Percentiles rank a stretch among this genome's conserved stretches.
These are phyloP conservation scores for Eucalyptus polybractea DNA, from an alignment of 345 rosid genomes.

Conservation along the genomic window DNA sequence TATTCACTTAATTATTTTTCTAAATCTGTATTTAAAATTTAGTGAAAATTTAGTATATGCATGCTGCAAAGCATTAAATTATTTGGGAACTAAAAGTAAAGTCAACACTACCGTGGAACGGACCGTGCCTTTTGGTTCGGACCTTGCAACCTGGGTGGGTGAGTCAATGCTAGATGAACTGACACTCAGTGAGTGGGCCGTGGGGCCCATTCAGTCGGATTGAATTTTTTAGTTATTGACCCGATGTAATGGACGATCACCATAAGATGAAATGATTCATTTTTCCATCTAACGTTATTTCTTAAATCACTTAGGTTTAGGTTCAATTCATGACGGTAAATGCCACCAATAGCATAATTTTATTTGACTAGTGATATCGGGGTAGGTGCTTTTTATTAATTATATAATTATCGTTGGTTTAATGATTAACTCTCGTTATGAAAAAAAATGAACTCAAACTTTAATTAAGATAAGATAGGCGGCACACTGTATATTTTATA, in stretches of 20 bases:
- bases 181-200: not conserved
- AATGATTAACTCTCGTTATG: not conserved
- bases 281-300: not conserved
- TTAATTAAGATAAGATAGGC: not conserved
- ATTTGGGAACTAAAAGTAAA: not conserved
- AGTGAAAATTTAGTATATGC: not conserved
- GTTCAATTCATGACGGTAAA: not conserved
- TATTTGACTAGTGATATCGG: not conserved
- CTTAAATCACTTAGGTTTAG: not conserved
- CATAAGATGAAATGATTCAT: not conserved
- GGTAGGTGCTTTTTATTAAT: not conserved
- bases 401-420: too few relatives aligned
- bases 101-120: not conserved
- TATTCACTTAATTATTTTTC: not conserved
- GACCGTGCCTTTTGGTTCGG: not conserved
- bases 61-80: not conserved
- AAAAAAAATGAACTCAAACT: too few relatives aligned
- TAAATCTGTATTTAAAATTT: too few relatives aligned
- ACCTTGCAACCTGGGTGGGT: not conserved
- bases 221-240: not conserved
- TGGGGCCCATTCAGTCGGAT: not conserved
- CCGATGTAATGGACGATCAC: not conserved
- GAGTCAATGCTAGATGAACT: not conserved
- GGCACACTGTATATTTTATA: not conserved
- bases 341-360: not conserved